Evolutionary conservation across 768 basidiomycete genomes (phyloP), one percentile per base, ranked within the genome.

Genomic region (Paxillus rubicundulus): DNA sequence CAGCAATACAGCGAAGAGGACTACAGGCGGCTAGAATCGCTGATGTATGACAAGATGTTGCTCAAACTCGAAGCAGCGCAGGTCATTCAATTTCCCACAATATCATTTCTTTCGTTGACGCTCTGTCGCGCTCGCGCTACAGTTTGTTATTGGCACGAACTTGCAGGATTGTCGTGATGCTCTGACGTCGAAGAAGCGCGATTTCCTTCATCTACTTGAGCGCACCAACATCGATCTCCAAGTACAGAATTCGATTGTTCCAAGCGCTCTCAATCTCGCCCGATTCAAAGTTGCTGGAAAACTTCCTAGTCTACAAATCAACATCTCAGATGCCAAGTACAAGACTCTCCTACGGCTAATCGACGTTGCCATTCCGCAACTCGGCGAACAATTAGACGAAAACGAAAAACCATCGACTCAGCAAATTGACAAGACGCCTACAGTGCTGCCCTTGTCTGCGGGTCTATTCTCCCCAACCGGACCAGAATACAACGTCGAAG

Each of bases 41-140:
- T 98, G 33, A 96, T 98, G 92, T 99, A 98, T 63, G 97, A 99
- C 70, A 89, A 87, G 58, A 76, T 97, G 59, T 81, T 79, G 10
- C 76, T 99, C 34, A 84, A 82, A 50, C 79, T 99, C 16, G 78
- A 93, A 59, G 86, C 89, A 40, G 93, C 97, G 12, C 96, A 98
- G 84, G 94, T 95, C 55, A 50, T 45, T 20, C n/a, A 21, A 30
- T 41, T 33, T 28, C 10, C 34, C 45, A 34, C 20, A 53, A 40
- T 41, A 17, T 2, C 7, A 36, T n/a, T 30, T 47, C n/a, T 47
- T 27, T n/a, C 42, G 34, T 47, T 64, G 28, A 58, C 50, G 30
- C 28, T 45, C 53, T 33, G 54, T 52, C n/a, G 17, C 16, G 44
- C 32, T 52, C n/a, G 17, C 16, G 44, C 32, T 20, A 30, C 24